Conservation (phyloP, 495 filamentous ascomycete species). For the Xylaria scruposa region DNA sequence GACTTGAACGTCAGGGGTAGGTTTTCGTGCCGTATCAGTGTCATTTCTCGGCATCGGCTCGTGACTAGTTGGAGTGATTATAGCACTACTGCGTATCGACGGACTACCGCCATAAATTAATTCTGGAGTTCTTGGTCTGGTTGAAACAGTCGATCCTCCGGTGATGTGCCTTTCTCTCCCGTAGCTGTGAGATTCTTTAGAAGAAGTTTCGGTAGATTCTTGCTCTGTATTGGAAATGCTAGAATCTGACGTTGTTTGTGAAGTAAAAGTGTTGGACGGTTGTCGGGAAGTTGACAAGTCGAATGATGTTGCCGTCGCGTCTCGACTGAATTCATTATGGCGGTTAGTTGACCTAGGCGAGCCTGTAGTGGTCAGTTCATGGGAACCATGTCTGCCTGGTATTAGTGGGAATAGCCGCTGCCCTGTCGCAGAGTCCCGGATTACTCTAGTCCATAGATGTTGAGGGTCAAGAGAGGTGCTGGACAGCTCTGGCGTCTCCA, state of each 20-base stretch:
- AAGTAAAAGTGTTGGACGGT: conserved; percentile 12
- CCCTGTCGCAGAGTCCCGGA: conserved; percentile 31
- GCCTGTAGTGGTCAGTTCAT: conserved; percentile 16
- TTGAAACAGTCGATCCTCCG: conserved; percentile 19
- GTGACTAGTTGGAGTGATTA: conserved; percentile 13
- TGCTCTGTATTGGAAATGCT: not conserved
- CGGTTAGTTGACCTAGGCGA: not conserved
- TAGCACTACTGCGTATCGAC: conserved; percentile 20
- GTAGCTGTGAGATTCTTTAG: not conserved
- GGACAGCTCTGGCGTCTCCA: not conserved
- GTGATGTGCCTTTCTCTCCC: conserved; percentile 28
- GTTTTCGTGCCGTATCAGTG: not conserved
- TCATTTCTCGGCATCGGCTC: conserved; percentile 8
- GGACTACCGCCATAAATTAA: conserved; percentile 17
- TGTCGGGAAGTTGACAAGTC: conserved; percentile 6
- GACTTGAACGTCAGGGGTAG: conserved; percentile 9
- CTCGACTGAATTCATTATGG: not conserved
- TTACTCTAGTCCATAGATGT: conserved; percentile 28
- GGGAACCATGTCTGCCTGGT: not conserved
- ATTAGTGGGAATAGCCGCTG: conserved; percentile 38
- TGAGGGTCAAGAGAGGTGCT: conserved; percentile 25
- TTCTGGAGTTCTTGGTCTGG: conserved; percentile 24
- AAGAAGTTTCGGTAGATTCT: conserved; percentile 15
- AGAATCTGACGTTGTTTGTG: conserved; percentile 11
- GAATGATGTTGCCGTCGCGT: conserved; percentile 11